Base-by-base conservation (phyloP, 306 rosid species). In the Macrotyloma uniflorum region DNA sequence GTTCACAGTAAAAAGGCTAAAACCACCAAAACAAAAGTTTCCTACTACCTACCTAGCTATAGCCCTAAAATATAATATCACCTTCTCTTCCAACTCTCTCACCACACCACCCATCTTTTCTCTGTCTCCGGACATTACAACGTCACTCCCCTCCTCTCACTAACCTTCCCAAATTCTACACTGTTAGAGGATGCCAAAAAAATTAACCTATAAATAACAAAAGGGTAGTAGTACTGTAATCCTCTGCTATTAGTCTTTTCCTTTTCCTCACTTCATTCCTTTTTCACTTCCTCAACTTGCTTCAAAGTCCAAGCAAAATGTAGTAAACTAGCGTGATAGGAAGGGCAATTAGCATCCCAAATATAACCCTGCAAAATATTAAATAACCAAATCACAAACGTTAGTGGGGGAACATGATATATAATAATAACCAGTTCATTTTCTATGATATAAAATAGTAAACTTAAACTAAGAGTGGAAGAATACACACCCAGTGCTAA, bases 271-370 rank as follows among this genome's bases (percentile, higher is more conserved):
- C 5, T 13, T 4, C 62, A 50, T 40, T 81, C 45, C 59, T 70
- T 64, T 70, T 64, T 51, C 65, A 38, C 15, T 14, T 42, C 75
- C 49, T 69, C 80, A 7, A 26, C 22, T 6, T 15, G 54, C 82
- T 86, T 91, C 89, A 91, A 35, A 91, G 93, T 15, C 97, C 97
- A 75, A 91, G 87, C 83, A 91, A 85, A 75, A 89, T 85, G 87
- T 91, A 91, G 87, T 91, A 91, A 75, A 89, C 94, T 30, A 91
- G 69, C 0, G 97, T 91, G 20, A 91, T 91, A 0, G 97, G 97
- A 59, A 91, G 92, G 78, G 97, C 97, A 69, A 91, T 85, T 65
- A 91, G 84, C 94, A 91, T 89, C 42, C 97, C 97, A 82, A 89
- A 91, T 80, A 91, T 91, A 49, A 91, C 94, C 90, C 97, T 91